Percentiles rank a stretch among this genome's conserved stretches.
phyloP scores from a whole-genome alignment of 1,284 basidiomycete species.

The Hemileia vastatrix region DNA sequence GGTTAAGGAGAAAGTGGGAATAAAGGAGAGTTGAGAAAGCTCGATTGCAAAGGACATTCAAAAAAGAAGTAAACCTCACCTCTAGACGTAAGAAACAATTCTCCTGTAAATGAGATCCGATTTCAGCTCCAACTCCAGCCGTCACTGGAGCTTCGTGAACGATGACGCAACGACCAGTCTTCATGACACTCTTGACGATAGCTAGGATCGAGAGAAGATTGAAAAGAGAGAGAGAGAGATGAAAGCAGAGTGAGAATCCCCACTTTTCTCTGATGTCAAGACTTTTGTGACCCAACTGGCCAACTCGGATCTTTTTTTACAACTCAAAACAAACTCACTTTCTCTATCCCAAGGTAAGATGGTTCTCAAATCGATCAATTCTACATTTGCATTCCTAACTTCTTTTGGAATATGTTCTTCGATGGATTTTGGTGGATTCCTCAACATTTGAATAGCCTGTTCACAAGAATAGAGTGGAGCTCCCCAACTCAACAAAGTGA shows the following conservation, averaged over 20 bases:
- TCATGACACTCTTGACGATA: constrained; percentile 65
- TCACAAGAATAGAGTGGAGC: constrained; percentile 86
- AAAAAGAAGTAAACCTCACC: constrained; percentile 32
- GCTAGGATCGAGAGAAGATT: constrained; percentile 13
- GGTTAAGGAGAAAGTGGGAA: neutral
- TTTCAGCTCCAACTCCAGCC: constrained; percentile 74
- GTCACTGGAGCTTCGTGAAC: constrained; percentile 82
- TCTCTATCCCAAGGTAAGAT: constrained; percentile 82
- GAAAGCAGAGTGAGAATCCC: neutral
- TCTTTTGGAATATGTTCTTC: constrained; percentile 60
- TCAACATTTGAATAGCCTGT: constrained; percentile 60
- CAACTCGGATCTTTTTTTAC: too few relatives aligned
- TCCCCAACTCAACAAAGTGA: constrained; percentile 83
- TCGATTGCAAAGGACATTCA: neutral
- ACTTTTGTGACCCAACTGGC: too few relatives aligned
- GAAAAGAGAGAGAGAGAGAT: neutral
- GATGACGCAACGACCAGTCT: constrained; percentile 72
- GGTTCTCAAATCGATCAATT: constrained; percentile 81
- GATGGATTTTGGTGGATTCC: constrained; percentile 59
- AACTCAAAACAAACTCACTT: constrained; percentile 31
- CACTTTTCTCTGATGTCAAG: too few relatives aligned
- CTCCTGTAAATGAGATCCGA: constrained; percentile 73
- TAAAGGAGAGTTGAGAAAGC: neutral
- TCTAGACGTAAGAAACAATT: constrained; percentile 76
- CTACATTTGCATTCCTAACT: constrained; percentile 61